Conservation (phyloP, 2,329 filamentous ascomycete genomes). For the Ceratocystis cacaofunesta region DNA sequence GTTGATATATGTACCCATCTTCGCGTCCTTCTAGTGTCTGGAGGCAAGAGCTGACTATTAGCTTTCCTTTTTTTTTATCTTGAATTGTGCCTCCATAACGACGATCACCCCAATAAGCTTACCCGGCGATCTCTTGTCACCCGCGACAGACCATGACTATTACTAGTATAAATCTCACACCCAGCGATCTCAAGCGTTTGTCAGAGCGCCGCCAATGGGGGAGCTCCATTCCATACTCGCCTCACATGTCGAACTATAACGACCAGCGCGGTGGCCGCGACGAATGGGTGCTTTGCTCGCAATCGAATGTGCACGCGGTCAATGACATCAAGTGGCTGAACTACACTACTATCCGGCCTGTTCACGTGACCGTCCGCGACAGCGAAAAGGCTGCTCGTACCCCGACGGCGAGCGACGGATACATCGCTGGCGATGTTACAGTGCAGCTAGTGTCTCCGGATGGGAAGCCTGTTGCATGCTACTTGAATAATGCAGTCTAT, state of each 20-base stretch:
- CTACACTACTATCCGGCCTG: not conserved
- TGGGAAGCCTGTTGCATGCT: not conserved
- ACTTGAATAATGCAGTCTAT: not conserved
- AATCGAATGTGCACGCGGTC: conserved; percentile 2
- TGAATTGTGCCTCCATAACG: not conserved
- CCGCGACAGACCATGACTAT: not conserved
- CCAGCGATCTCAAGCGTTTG: not conserved
- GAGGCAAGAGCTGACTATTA: too few species aligned
- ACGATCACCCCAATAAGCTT: not conserved
- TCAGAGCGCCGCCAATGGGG: not conserved
- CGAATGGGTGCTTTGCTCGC: conserved; percentile 2
- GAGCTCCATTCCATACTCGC: not conserved
- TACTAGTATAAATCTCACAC: not conserved
- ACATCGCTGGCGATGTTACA: not conserved
- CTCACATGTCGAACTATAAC: not conserved
- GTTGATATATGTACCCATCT: not conserved
- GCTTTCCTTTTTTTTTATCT: not conserved
- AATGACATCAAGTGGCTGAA: conserved; percentile 8
- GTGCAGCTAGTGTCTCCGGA: not conserved
- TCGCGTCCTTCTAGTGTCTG: too few species aligned
- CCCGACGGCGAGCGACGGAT: not conserved
- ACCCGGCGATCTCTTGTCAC: not conserved
- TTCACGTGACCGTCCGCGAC: not conserved
- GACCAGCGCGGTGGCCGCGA: not conserved
- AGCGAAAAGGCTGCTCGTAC: not conserved